Evolutionary conservation across 2,329 filamentous ascomycete genomes (phyloP), one percentile per base, ranked within the genome.

Genomic region (Arthrobotrys megalospora): DNA sequence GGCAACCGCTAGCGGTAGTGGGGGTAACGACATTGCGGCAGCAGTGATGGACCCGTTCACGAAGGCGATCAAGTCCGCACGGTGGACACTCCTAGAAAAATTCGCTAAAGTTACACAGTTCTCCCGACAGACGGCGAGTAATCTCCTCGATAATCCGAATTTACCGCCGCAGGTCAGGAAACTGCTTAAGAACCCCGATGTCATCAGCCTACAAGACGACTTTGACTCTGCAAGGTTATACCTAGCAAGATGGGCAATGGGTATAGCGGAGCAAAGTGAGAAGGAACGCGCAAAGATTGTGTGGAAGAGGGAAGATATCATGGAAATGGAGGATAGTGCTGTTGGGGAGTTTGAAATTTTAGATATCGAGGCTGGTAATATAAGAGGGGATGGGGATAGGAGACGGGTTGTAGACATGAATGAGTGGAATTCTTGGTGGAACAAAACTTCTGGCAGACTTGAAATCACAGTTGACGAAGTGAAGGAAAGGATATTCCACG

Each of bases 61-160:
- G 80, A 97, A 97, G 84, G 93, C 94, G 53, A 88, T 98, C 80
- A 98, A 97, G 84, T 94, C 98, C 84, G 93, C 95, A 0, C 90
- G 94, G 38, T 99, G 96, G 96, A 97, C 93, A 80, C 91, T 99
- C 71, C 89, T 99, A 86, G 96, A 99, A 85, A 96, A 96, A 84
- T 92, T 99, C 82, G 97, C 94, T 85, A 96, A 97, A 84, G 96
- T 99, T 55, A 99, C 96, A 0, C 98, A 94, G 0, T 97, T 99
- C 82, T 97, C 96, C 0, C 87, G 94, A 70, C 89, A 95, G 78
- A 97, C 96, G 0, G 96, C 96, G 0, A 93, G 97, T 82, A 94
- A 97, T 62, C 90, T 98, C 53, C 90, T 93, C 41, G 95, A 99
- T 21, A 97, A 97, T 83, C 93, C 93, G 12, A 94, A 93, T 80